phyloP scores from a whole-genome alignment of 495 filamentous ascomycete genomes.

The Penicillium diatomitis region DNA sequence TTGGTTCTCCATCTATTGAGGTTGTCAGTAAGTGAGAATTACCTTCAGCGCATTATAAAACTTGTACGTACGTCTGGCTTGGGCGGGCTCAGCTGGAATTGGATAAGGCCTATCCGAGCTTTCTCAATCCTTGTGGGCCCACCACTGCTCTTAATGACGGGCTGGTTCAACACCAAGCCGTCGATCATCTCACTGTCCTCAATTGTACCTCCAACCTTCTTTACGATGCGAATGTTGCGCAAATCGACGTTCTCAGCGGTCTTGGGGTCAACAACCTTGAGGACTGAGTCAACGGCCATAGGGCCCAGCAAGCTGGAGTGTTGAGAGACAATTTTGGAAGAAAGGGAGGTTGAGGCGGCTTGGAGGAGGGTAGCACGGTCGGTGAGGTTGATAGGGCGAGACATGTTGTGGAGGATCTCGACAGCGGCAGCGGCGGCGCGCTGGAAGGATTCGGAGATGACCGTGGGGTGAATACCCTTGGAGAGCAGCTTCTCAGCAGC shows the following conservation, averaged over 20 bases:
- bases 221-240: conserved; percentile 90
- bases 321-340: conserved; percentile 96
- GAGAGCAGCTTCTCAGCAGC: conserved; percentile 81
- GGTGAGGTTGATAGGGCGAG: conserved; percentile 79
- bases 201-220: conserved; percentile 97
- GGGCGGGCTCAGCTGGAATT: conserved; percentile 95
- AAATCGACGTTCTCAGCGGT: conserved; percentile 95
- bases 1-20: conserved; percentile 87
- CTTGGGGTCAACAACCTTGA: conserved; percentile 89
- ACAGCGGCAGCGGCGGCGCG: conserved; percentile 83
- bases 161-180: conserved; percentile 85
- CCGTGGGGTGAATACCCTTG: conserved; percentile 94
- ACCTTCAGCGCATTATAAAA: no score
- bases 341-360: conserved; percentile 93
- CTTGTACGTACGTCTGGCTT: conserved; percentile 76
- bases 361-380: conserved; percentile 87
- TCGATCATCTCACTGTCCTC: conserved; percentile 97
- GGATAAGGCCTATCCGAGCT: conserved; percentile 91
- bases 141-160: conserved; percentile 85
- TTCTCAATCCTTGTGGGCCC: conserved; percentile 94
- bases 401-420: conserved; percentile 87
- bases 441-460: conserved; percentile 97
- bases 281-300: conserved; percentile 93
- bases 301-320: conserved; percentile 86
- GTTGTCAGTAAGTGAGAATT: background rate